Base-by-base conservation (phyloP, 129 eudicot species). In the Tagetes patula region DNA sequence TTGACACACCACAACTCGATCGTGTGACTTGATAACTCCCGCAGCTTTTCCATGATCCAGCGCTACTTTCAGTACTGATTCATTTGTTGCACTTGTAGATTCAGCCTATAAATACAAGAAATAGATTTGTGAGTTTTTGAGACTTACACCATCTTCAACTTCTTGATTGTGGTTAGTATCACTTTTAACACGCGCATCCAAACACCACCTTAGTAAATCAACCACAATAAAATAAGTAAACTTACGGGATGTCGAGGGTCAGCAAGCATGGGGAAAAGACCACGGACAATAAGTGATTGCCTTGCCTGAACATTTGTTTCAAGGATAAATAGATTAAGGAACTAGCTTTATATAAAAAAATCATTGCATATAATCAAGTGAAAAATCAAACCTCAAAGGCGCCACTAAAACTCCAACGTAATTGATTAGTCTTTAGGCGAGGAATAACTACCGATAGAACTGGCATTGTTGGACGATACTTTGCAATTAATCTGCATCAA, bases 241-340 rank as follows among this genome's bases (percentile, higher is more conserved):
- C 98, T 87, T 85, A 92, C 98, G 4, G 96, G 96, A 71, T 92
- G 98, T 59, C 91, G 86, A 53, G 98, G 98, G 83, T 92, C 98
- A 33, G 98, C 98, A 61, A 92, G 96, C 95, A 92, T 85, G 60
- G 98, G 98, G 82, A 92, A 89, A 65, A 92, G 98, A 31, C 96
- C 96, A 78, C 98, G 82, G 52, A 92, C 95, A 73, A 92, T 82
- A 66, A 92, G 91, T 41, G 98, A 92, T 62, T 92, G 98, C 82
- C 96, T 89, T 50, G 98, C 98, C 97, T 91, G 82, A 37, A 12
- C 67, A 78, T 78, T 55, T 76, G 48, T 34, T 52, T 14, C 33
- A 54, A 54, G 30, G 7, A 0, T 63, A 67, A 13, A 65, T 34
- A 52, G 14, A 70, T 34, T 43, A 31, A 46, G 9, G 45, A 3